Base-by-base conservation (phyloP, 495 filamentous ascomycete species). In the Collariella sp. region DNA sequence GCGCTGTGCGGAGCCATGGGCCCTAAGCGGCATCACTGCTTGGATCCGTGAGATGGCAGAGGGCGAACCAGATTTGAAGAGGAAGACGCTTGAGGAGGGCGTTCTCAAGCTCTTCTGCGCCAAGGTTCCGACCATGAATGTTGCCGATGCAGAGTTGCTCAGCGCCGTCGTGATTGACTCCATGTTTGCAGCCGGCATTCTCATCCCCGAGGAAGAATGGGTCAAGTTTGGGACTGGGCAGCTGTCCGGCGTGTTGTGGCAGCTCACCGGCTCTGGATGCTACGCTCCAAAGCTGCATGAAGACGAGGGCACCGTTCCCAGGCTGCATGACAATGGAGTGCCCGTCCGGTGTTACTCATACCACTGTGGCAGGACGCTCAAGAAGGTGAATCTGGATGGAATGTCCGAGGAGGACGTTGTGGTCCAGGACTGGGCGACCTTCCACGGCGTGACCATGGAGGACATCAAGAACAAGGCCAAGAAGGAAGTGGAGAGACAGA, bases 101-200 rank as follows among this genome's bases (percentile, higher is more conserved):
- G 80, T 97, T 39, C 84, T 96, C 20, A 88, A 83, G 9, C 73
- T 99, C 19, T 97, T 99, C 66, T 95, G 90, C 15, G 83, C 90
- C 70, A 96, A 95, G 68, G 90, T 99, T 2, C 90, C 94, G 1
- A 99, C 91, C 0, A 97, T 99, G 93, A 97, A 99, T 62, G 90
- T 89, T 42, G 90, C 93, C 2, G 93, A 97, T 76, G 94, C 94
- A 2, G 93, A 99, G 65, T 84, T 85, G 7, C 74, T 99, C 19
- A 86, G 87, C 43, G 79, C 83, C 41, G 82, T 79, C 46, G 87
- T 96, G 1, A 87, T 96, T 2, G 74, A 79, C 35, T 81, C 84
- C 33, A 95, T 99, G 89, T 77, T 89, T 49, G 73, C 78, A 2
- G 82, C 85, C 40, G 89, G 84, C 20, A 86, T 86, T 12, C 68